phyloP scores from a whole-genome alignment of 768 basidiomycete species.

The Sistotremastrum niveocremeum region DNA sequence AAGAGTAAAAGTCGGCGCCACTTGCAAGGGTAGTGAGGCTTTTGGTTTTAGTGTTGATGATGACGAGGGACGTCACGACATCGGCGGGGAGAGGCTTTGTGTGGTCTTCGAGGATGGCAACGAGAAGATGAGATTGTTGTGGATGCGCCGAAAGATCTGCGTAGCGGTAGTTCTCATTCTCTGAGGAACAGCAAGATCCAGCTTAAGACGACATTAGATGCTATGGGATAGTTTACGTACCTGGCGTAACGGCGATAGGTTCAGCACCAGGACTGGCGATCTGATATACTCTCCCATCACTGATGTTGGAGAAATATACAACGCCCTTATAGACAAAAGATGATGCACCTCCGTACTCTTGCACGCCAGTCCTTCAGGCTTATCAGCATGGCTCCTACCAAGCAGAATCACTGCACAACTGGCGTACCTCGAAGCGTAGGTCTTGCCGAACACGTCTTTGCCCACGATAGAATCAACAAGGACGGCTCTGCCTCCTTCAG shows the following conservation, averaged over 20 bases:
- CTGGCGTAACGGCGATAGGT: constrained; percentile 43
- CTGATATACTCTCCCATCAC: constrained; percentile 40
- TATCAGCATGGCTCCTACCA: too few relatives aligned
- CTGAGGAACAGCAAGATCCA: constrained; percentile 13
- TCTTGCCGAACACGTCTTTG: constrained; percentile 38
- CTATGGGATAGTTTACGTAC: constrained; percentile 21
- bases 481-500: constrained; percentile 39
- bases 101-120: constrained; percentile 61
- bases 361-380: constrained; percentile 30
- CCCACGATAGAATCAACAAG: constrained; percentile 37
- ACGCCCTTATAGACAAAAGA: constrained; percentile 36
- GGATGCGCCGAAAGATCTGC: constrained; percentile 54
- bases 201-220: constrained; percentile 4
- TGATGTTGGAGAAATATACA: constrained; percentile 46
- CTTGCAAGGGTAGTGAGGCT: constrained; percentile 31
- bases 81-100: constrained; percentile 35
- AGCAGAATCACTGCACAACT: constrained; percentile 1
- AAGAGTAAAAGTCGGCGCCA: constrained; percentile 62
- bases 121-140: constrained; percentile 33
- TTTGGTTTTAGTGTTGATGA: constrained; percentile 37
- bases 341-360: constrained; percentile 61
- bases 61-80: constrained; percentile 42
- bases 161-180: constrained; percentile 41
- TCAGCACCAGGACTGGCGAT: constrained; percentile 15
- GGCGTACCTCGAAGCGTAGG: constrained; percentile 30